A percentile compares a stretch with the other conserved stretches of the same genome.
Conservation (phyloP, 2,329 filamentous ascomycete species). For the Emmonsiellopsis sp. region DNA sequence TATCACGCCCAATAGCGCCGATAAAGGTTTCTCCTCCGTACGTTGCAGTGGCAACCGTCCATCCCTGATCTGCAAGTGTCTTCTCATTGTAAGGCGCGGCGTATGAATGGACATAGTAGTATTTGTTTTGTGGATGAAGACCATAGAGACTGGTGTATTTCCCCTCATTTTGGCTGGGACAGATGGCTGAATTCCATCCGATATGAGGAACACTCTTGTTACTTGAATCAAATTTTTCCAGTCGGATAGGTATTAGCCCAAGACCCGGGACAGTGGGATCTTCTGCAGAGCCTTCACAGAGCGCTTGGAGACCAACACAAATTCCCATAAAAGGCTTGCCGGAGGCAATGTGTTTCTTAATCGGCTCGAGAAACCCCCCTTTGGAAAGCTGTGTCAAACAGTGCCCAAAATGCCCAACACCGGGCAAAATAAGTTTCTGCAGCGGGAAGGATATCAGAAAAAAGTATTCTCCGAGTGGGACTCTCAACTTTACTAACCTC, state of each 20-base stretch:
- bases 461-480: neutral
- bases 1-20: constrained; percentile 76
- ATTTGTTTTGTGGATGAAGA: constrained; percentile 73
- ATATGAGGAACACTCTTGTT: constrained; percentile 96
- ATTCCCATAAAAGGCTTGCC: constrained; percentile 99
- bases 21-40: constrained; percentile 89
- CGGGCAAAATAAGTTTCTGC: constrained; percentile 87
- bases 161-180: constrained; percentile 30
- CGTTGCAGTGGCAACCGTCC: constrained; percentile 81
- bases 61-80: constrained; percentile 70
- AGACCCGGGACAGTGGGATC: constrained; percentile 63
- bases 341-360: constrained; percentile 70
- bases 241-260: constrained; percentile 59
- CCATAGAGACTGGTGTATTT: constrained; percentile 60
- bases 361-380: constrained; percentile 75
- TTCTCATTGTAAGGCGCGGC: constrained; percentile 67
- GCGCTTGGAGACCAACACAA: constrained; percentile 84
- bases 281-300: constrained; percentile 81
- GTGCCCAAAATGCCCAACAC: constrained; percentile 96
- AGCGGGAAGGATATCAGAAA: neutral
- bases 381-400: constrained; percentile 76
- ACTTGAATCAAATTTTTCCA: constrained; percentile 67
- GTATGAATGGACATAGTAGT: constrained; percentile 98
- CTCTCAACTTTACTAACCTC: constrained; percentile 52
- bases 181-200: constrained; percentile 88